Conservation (phyloP, 1,139 yeast species). For the Blastobotrys malaysiensis region DNA sequence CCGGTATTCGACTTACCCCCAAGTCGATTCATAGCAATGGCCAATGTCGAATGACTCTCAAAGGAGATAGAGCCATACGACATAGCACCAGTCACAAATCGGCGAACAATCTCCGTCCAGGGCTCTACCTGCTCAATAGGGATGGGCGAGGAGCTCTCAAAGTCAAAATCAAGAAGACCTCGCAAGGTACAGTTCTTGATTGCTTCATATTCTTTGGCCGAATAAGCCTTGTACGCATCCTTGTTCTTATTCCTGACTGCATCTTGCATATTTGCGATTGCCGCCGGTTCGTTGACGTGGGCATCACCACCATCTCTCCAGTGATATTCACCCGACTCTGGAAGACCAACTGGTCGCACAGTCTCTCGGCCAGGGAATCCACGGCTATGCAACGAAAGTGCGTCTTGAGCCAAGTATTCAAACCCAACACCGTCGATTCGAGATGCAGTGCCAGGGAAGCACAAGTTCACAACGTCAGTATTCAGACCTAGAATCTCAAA, state of each 20-base stretch:
- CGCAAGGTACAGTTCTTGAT: conserved; percentile 89
- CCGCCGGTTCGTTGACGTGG: conserved; percentile 90
- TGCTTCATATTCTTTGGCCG: conserved; percentile 87
- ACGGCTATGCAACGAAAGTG: conserved; percentile 85
- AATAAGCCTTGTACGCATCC: conserved; percentile 83
- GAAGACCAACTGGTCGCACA: conserved; percentile 65
- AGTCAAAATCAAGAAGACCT: conserved; percentile 89
- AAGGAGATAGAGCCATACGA: conserved; percentile 96
- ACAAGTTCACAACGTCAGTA: conserved; percentile 88
- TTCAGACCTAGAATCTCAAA: conserved; percentile 96
- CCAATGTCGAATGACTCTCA: conserved; percentile 97
- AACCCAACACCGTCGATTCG: conserved; percentile 94
- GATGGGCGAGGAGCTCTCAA: conserved; percentile 60
- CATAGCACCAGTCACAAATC: conserved; percentile 99
- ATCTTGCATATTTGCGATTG: conserved; percentile 92
- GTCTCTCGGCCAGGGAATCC: conserved; percentile 81
- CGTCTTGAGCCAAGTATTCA: conserved; percentile 94
- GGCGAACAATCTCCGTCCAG: conserved; percentile 97
- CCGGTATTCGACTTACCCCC: conserved; percentile 98
- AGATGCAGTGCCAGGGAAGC: conserved; percentile 96
- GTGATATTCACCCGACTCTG: conserved; percentile 95
- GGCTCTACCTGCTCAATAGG: conserved; percentile 98
- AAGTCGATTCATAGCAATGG: conserved; percentile 96
- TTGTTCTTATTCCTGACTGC: conserved; percentile 96
- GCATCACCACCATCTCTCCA: conserved; percentile 99